phyloP scores from a whole-genome alignment of 495 filamentous ascomycete genomes.

The Penicillium robsamsonii region DNA sequence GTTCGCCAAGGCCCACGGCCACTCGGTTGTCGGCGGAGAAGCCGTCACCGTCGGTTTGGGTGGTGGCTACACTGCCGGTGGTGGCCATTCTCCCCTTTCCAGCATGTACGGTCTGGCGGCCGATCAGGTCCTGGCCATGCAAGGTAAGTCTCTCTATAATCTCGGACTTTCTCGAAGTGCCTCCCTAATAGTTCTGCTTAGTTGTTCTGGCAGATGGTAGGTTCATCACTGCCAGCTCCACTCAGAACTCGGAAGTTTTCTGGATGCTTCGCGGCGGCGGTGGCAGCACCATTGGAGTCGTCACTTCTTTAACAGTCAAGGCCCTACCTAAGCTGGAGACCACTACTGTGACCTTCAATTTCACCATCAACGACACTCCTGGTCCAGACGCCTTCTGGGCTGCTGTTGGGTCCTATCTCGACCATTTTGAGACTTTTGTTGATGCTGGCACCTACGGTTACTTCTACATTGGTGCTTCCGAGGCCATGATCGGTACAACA shows the following conservation, averaged over 20 bases:
- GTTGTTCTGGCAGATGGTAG: slow-evolving; percentile 30
- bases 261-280: slow-evolving; percentile 44
- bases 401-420: slow-evolving; percentile 12
- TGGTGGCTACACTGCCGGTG: slow-evolving; percentile 41
- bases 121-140: slow-evolving; percentile 38
- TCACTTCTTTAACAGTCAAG: slow-evolving; percentile 16
- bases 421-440: slow-evolving; percentile 16
- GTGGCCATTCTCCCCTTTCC: slow-evolving; percentile 29
- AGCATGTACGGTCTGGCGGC: slow-evolving; percentile 15
- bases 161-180: neutral
- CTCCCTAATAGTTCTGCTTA: neutral
- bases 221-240: slow-evolving; percentile 45
- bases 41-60: slow-evolving; percentile 25
- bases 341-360: slow-evolving; percentile 17
- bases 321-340: slow-evolving; percentile 11
- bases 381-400: slow-evolving; percentile 17
- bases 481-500: slow-evolving; percentile 8
- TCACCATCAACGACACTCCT: slow-evolving; percentile 12
- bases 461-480: slow-evolving; percentile 12
- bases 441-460: slow-evolving; percentile 18
- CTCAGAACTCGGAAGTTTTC: slow-evolving; percentile 53
- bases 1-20: slow-evolving; percentile 11
- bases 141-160: slow-evolving; percentile 19
- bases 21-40: slow-evolving; percentile 10
- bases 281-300: slow-evolving; percentile 43